Evolutionary conservation across 768 basidiomycete genomes (phyloP), one percentile per base, ranked within the genome.

Genomic region (Pholiota conissans): DNA sequence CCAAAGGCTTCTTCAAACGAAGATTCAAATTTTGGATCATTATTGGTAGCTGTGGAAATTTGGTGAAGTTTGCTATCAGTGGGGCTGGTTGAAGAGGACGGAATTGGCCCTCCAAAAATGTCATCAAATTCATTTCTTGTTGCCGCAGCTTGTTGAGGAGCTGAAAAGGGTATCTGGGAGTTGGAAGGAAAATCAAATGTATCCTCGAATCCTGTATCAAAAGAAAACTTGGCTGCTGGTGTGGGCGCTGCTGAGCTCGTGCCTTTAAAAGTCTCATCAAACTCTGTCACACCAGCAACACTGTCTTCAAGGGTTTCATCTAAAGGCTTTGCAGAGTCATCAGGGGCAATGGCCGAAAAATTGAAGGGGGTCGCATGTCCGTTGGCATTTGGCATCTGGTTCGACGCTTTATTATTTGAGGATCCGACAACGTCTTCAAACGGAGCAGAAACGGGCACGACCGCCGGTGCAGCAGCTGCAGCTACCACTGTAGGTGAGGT

Each of bases 191-290:
- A 89, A 69, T 91, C 88, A 65, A 91, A 91, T 40, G 74, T 76
- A 56, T 80, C 79, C 18, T 81, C 79, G 42, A 80, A 80, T 14
- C 70, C 82, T 45, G 83, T 76, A 53, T 88, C 89, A 55, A 93
- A 91, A 3, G 84, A 78, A 62, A 90, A 84, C 10, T 45, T 9
- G 22, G 72, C 63, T 22, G 76, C 69, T 5, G 74, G 62, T 5
- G 76, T 60, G 10, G 81, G 64, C 9, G 71, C 62, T 8, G 71
- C 65, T 34, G 70, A 74, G 29, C 69, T 67, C 0, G 83, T 71
- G 20, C 83, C 72, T 59, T 81, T 84, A 66, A 93, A 77, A 0
- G 88, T 86, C 66, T 91, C 89, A 65, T 93, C 90, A 62, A 92
- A 90, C 50, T 83, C 90, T 61, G 77, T 84, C 1, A 86, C 77